Evolutionary conservation across 192 early-diverging fungal species (phyloP).

Genomic region (Umbelopsis sp.): DNA sequence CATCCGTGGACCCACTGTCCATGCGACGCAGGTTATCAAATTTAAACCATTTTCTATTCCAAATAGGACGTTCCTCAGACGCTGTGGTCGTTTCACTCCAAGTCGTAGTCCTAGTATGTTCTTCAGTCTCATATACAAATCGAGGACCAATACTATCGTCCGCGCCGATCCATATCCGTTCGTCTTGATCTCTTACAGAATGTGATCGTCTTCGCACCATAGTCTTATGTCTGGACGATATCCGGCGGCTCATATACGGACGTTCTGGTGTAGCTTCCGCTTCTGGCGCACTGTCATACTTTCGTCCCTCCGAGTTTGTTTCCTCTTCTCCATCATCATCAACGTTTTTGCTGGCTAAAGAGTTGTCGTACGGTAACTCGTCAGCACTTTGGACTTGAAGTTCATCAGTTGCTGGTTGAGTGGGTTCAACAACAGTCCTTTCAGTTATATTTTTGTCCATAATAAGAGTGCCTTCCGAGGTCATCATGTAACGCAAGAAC

Average conservation of each 20-base stretch:
- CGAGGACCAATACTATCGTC: conserved; percentile 4
- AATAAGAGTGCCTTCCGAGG: conserved; percentile 17
- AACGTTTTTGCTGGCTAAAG: neutral
- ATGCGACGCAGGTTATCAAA: neutral
- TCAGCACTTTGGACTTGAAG: conserved; percentile 4
- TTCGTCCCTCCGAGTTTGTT: conserved; percentile 10
- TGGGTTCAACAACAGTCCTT: conserved; percentile 16
- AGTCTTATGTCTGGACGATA: conserved; percentile 2
- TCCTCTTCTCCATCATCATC: neutral
- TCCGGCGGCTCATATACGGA: conserved; percentile 9
- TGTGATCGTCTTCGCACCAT: neutral
- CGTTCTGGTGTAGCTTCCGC: neutral
- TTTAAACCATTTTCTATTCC: conserved; percentile 12
- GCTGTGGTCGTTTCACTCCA: neutral
- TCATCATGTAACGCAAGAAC: conserved; percentile 31
- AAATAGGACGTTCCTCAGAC: neutral
- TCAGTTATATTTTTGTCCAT: conserved; percentile 16
- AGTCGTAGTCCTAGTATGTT: neutral
- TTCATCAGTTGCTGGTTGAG: neutral
- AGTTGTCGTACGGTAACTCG: neutral
- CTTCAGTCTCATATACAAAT: conserved; percentile 11
- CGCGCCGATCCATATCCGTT: conserved; percentile 3
- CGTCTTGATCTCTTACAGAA: neutral
- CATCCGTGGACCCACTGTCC: neutral
- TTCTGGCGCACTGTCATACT: conserved; percentile 15